Base-by-base conservation (phyloP, 306 rosid species). In the Morella rubra region DNA sequence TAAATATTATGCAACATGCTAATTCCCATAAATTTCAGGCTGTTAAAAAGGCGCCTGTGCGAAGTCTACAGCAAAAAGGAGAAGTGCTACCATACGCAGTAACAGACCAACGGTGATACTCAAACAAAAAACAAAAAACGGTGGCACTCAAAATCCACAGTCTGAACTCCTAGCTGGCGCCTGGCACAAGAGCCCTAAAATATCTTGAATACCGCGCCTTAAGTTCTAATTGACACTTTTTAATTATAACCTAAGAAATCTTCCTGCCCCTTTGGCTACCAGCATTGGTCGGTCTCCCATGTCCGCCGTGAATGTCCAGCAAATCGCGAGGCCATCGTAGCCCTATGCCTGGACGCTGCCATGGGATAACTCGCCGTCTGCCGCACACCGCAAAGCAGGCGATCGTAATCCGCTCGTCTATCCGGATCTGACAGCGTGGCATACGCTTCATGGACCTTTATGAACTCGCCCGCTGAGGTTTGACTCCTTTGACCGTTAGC, bases 231-330 rank as follows among this genome's bases (percentile, higher is more conserved):
- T 40, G 8, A 41, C 20, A 62, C 24, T n/a, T n/a, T 41, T 12
- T 40, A 16, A 8, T 65, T 40, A 16, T 65, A 4, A 41, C 22
- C 47, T 19, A 24, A 45, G 2, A 8, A 14, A 20, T 47, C 41
- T 60, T 7, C 24, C 13, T 1, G 41, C 5, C 19, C 18, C 6
- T 24, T 61, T 54, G 44, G 37, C 83, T 84, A 86, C 89, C 85
- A 86, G 81, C 89, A 86, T 80, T 86, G 89, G 54, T 86, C 89
- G 19, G 89, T 86, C 73, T 86, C 89, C 89, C 89, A 86, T 24
- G 27, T 77, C 53, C 85, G 73, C 13, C 73, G 44, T 37, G 20
- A 11, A 51, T 13, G 1, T 4, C 49, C 22, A 10, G 69, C 20
- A 46, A n/a, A 81, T 22, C 71, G 65, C 5, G 75, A 54, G 1